Evolutionary conservation across 495 filamentous ascomycete species (phyloP).

Genomic region (Staphylotrichum tortipilum): DNA sequence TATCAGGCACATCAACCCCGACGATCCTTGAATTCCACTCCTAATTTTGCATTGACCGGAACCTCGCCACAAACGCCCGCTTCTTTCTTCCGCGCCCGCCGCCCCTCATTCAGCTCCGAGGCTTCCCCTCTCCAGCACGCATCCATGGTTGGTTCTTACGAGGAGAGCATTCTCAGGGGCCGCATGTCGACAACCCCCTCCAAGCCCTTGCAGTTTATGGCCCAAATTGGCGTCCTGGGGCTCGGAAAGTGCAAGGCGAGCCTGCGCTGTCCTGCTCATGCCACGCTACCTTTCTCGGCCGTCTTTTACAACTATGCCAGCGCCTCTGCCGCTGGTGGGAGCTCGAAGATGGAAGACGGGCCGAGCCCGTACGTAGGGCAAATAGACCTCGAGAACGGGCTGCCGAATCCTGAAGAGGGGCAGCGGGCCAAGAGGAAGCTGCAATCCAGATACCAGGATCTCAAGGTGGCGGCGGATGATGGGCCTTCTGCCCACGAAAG

Average conservation of each 20-base stretch:
- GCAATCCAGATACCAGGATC: slow-evolving; percentile 25
- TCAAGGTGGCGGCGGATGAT: slow-evolving; percentile 16
- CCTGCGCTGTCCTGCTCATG: slow-evolving; percentile 81
- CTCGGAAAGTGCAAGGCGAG: slow-evolving; percentile 82
- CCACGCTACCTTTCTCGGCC: slow-evolving; percentile 87
- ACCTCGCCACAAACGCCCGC: slow-evolving; percentile 55
- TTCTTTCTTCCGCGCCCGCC: slow-evolving; percentile 48
- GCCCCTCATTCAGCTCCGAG: slow-evolving; percentile 69
- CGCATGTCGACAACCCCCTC: slow-evolving; percentile 97
- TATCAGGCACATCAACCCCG: slow-evolving; percentile 66
- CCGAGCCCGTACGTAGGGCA: slow-evolving; percentile 95
- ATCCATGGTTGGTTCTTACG: slow-evolving; percentile 94
- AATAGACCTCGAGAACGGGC: slow-evolving; percentile 79
- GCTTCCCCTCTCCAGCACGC: slow-evolving; percentile 72
- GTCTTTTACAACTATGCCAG: slow-evolving; percentile 90
- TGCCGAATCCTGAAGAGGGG: slow-evolving; percentile 44
- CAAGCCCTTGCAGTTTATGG: slow-evolving; percentile 84
- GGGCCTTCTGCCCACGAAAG: slow-evolving; percentile 22
- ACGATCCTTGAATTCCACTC: slow-evolving; percentile 59
- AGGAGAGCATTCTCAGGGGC: slow-evolving; percentile 89
- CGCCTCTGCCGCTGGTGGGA: slow-evolving; percentile 51
- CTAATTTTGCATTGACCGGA: slow-evolving; percentile 43
- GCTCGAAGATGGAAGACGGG: slow-evolving; percentile 59
- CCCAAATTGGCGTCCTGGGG: slow-evolving; percentile 90
- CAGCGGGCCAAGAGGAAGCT: slow-evolving; percentile 40